phyloP scores from a whole-genome alignment of 176 grass and related monocot genomes.

The maize (Zea mays) region Zm-B73-REFERENCE-NAM-5.0 NC_050100.1:39915501-39916000 shows the following conservation, averaged over 20 bases:
- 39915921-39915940: slow-evolving; percentile 64
- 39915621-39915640: slow-evolving; percentile 74
- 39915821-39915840: neutral
- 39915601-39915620: slow-evolving; percentile 88
- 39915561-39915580: neutral
- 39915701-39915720: slow-evolving; percentile 65
- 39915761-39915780: neutral
- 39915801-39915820: neutral
- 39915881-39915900: slow-evolving; percentile 82
- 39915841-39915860: slow-evolving; percentile 14
- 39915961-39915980: neutral
- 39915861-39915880: slow-evolving; percentile 78
- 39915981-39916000: neutral
- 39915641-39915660: slow-evolving; percentile 85
- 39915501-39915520: neutral
- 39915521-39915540: neutral
- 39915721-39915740: neutral
- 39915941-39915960: neutral
- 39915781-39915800: neutral
- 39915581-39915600: slow-evolving; percentile 62
- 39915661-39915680: slow-evolving; percentile 73
- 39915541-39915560: neutral
- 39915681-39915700: slow-evolving; percentile 90
- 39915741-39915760: neutral
- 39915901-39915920: slow-evolving; percentile 85